Base-by-base conservation (phyloP, 495 filamentous ascomycete genomes). In the Aspergillus wentii region DNA sequence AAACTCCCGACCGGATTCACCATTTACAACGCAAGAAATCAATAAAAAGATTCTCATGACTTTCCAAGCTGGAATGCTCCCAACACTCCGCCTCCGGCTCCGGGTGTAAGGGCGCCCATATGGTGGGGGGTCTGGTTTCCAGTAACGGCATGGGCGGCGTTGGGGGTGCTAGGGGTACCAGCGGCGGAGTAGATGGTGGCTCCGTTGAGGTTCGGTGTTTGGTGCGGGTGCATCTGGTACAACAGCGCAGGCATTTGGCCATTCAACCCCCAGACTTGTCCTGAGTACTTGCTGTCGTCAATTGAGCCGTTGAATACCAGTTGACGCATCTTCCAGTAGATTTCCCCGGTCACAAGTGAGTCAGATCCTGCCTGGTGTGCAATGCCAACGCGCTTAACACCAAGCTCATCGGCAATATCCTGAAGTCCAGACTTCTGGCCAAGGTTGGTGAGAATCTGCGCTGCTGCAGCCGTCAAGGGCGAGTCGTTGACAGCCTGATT, bases 301-400 rank as follows among this genome's bases (percentile, higher is more conserved):
- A 94, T 90, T 23, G 73, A 72, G 35, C 89, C 88, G 47, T 83
- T 81, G 63, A 94, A 94, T 29, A 96, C 88, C 30, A 82, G 69
- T 49, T 88, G 84, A 28, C 88, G 75, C 61, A 90, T 77, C 52
- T 85, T 83, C 71, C 89, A 94, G 66, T 94, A 98, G 14, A 95
- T 84, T 54, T 87, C 86, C 18, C 92, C 92, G 0, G 92, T 97
- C 13, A 98, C 73, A 40, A 95, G 73, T 31, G 86, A 89, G 62
- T 97, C 92, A 9, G 82, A 88, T 2, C 94, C 92, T 9, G 89
- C 90, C 54, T 90, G 86, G 61, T 98, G 94, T 32, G 86, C 83
- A 14, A 76, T 73, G 14, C 92, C 92, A 17, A 91, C 69, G 30
- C 92, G 76, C 64, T 89, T 87, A 37, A 95, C 79, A 43, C 87